Percentiles rank a stretch among this genome's conserved stretches.
phyloP scores from a whole-genome alignment of 2,329 filamentous ascomycete genomes.

The Talaromyces atroroseus region DNA sequence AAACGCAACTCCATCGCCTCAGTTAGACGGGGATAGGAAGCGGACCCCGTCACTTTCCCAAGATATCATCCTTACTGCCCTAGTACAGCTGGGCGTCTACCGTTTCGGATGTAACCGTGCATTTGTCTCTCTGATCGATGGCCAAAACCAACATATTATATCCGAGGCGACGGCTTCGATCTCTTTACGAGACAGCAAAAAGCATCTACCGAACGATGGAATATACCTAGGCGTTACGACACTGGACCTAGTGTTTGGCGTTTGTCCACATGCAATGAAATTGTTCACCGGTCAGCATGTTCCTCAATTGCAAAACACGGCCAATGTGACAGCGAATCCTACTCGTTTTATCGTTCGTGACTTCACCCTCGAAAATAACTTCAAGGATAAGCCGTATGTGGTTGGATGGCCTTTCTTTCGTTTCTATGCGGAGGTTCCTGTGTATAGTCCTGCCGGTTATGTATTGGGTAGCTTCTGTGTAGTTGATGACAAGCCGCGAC shows the following conservation, averaged over 20 bases:
- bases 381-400: constrained; percentile 32
- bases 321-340: constrained; percentile 23
- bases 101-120: constrained; percentile 41
- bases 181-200: constrained; percentile 28
- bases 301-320: constrained; percentile 15
- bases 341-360: constrained; percentile 36
- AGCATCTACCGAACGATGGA: constrained; percentile 25
- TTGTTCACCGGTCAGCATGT: constrained; percentile 16
- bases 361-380: constrained; percentile 29
- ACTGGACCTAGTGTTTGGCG: constrained; percentile 18
- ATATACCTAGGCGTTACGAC: constrained; percentile 27
- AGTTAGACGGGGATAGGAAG: neutral
- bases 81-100: constrained; percentile 47
- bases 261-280: constrained; percentile 5
- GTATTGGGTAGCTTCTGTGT: constrained; percentile 57
- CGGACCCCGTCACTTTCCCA: constrained; percentile 9
- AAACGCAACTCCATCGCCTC: neutral
- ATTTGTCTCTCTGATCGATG: constrained; percentile 50
- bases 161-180: constrained; percentile 47
- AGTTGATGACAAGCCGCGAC: constrained; percentile 50
- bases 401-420: constrained; percentile 27
- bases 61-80: constrained; percentile 42
- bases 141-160: constrained; percentile 44
- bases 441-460: constrained; percentile 50
- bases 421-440: constrained; percentile 58